Evolutionary conservation across 129 eudicot genomes (phyloP).

Genomic region (Artemisia tridentata): DNA sequence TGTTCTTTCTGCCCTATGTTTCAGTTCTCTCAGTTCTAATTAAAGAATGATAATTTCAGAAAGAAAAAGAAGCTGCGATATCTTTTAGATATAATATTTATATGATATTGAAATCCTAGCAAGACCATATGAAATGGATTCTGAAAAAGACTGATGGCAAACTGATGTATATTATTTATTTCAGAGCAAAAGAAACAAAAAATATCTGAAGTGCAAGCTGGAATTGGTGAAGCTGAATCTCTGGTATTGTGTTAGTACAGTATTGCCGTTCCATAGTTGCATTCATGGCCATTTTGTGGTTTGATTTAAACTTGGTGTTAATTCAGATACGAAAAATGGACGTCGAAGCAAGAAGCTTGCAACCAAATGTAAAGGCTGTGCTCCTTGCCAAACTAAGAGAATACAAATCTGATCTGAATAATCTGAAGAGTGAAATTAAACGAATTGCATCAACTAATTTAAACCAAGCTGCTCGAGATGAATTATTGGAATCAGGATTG

Average conservation of each 20-base stretch:
- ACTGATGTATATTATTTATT: conserved; percentile 25
- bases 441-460: conserved; percentile 52
- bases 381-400: conserved; percentile 74
- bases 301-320: neutral
- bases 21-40: conserved; percentile 1
- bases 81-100: neutral
- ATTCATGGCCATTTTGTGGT: neutral
- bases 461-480: conserved; percentile 71
- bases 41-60: neutral
- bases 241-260: conserved; percentile 37
- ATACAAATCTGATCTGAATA: conserved; percentile 67
- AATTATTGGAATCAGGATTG: conserved; percentile 66
- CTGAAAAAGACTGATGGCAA: neutral
- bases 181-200: conserved; percentile 73
- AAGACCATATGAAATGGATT: neutral
- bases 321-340: conserved; percentile 74
- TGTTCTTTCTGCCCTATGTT: neutral
- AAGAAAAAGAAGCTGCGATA: neutral
- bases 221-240: conserved; percentile 63
- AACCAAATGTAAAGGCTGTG: conserved; percentile 62
- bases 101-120: conserved; percentile 1
- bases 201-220: conserved; percentile 51
- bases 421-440: conserved; percentile 64
- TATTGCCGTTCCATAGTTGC: conserved; percentile 4
- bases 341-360: conserved; percentile 74